phyloP scores from a whole-genome alignment of 345 rosid species.

The Xanthoceras sorbifolium region DNA sequence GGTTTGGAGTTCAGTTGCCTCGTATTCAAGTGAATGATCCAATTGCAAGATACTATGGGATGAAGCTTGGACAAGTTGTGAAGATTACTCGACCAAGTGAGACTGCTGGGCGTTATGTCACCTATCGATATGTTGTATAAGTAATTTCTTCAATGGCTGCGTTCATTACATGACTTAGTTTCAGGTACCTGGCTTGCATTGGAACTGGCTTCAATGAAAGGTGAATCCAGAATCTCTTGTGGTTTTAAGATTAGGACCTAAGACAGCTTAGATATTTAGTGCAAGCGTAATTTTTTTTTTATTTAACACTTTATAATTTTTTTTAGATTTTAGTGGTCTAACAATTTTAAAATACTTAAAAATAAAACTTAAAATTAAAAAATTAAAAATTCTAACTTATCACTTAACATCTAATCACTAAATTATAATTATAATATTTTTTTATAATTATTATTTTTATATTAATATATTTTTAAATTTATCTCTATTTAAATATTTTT shows the following conservation, averaged over 20 bases:
- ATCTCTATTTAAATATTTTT: too few relatives aligned
- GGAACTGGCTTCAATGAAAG: neutral
- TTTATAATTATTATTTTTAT: too few relatives aligned
- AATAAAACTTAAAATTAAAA: too few relatives aligned
- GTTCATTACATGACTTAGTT: neutral
- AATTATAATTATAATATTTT: too few relatives aligned
- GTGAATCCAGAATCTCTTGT: neutral
- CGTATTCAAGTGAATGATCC: constrained; percentile 69
- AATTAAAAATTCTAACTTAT: too few relatives aligned
- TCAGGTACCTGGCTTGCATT: neutral
- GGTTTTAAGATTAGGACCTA: neutral
- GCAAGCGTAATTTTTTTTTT: too few relatives aligned
- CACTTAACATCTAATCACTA: too few relatives aligned
- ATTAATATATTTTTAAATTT: too few relatives aligned
- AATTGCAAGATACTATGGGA: constrained; percentile 63
- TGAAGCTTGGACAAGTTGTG: constrained; percentile 73
- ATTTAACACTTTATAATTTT: too few relatives aligned
- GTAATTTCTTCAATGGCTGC: neutral
- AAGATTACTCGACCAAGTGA: constrained; percentile 74
- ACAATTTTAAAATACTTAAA: too few relatives aligned
- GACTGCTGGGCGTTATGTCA: constrained; percentile 72
- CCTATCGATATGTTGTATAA: constrained; percentile 65
- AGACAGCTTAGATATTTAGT: neutral
- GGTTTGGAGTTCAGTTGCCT: constrained; percentile 46
- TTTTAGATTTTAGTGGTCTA: too few relatives aligned